Evolutionary conservation across 306 rosid species (phyloP).

Genomic region (Morella rubra): DNA sequence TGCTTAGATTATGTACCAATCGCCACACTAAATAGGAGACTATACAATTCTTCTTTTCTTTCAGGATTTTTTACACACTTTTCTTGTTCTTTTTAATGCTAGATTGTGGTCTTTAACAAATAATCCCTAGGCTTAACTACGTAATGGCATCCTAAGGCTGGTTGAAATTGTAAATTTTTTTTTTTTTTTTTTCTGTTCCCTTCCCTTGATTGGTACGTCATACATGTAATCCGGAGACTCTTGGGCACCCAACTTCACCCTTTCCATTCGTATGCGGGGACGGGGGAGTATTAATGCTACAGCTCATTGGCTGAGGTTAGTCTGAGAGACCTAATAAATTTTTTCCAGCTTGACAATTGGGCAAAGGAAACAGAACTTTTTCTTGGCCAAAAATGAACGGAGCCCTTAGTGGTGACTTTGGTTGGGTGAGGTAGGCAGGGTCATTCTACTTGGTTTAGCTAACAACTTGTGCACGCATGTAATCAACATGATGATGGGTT

Average conservation of each 20-base stretch:
- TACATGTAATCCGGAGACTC: neutral
- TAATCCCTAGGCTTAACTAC: neutral
- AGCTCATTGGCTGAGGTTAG: neutral
- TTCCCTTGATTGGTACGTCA: neutral
- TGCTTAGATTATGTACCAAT: neutral
- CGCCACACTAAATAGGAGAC: neutral
- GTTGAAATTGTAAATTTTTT: neutral
- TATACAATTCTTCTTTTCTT: neutral
- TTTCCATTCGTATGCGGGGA: neutral
- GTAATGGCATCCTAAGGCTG: neutral
- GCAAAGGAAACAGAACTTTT: neutral
- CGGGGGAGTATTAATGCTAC: neutral
- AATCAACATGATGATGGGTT: constrained; percentile 1
- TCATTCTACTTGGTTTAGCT: neutral
- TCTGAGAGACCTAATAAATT: neutral
- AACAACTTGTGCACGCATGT: neutral
- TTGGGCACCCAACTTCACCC: neutral
- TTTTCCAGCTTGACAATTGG: neutral
- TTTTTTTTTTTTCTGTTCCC: too few species aligned
- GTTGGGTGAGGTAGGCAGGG: neutral
- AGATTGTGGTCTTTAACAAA: neutral
- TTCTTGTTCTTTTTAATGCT: too few species aligned
- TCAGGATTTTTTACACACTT: neutral
- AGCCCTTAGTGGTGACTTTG: neutral
- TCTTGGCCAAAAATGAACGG: neutral